These are phyloP conservation scores for Alternaria triticina DNA, from an alignment of 2,329 filamentous ascomycete genomes.

Conservation along the genomic window DNA sequence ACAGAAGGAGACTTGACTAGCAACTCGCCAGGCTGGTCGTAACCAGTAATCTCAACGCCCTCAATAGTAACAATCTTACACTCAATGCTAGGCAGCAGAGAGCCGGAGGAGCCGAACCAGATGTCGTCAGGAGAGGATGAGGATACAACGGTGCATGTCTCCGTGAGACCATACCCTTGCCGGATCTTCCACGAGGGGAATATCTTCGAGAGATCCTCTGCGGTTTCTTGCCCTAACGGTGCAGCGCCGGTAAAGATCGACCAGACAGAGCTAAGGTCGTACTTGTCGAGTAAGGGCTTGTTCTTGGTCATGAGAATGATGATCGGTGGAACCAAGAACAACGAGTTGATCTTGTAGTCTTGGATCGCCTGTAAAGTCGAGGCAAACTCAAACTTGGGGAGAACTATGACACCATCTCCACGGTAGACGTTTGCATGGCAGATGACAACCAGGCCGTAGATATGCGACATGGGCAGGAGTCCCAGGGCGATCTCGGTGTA, in stretches of 20 bases:
- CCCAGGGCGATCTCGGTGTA: slow-evolving; percentile 66
- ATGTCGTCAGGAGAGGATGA: slow-evolving; percentile 68
- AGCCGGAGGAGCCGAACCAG: slow-evolving; percentile 74
- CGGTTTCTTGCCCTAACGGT: slow-evolving; percentile 75
- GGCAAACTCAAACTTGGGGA: slow-evolving; percentile 78
- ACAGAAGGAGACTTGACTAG: slow-evolving; percentile 71
- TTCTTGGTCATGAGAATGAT: slow-evolving; percentile 77
- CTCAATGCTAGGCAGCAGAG: slow-evolving; percentile 68
- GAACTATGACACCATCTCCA: slow-evolving; percentile 74
- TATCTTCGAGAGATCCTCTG: slow-evolving; percentile 65
- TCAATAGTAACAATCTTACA: slow-evolving; percentile 72
- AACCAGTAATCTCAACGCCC: slow-evolving; percentile 69
- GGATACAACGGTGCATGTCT: slow-evolving; percentile 74
- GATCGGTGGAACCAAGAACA: slow-evolving; percentile 80
- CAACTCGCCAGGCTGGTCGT: slow-evolving; percentile 74
- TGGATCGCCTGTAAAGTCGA: slow-evolving; percentile 69
- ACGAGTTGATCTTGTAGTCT: slow-evolving; percentile 69
- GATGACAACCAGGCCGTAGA: slow-evolving; percentile 77
- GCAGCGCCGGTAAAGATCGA: slow-evolving; percentile 77
- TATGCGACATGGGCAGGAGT: slow-evolving; percentile 81
- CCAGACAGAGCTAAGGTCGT: slow-evolving; percentile 72
- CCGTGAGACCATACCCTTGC: slow-evolving; percentile 81
- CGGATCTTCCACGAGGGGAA: slow-evolving; percentile 71
- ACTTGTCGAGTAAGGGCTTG: slow-evolving; percentile 65
- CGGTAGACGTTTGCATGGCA: slow-evolving; percentile 70